These are phyloP conservation scores for Orbilia quercus DNA, from an alignment of 2,329 filamentous ascomycete species.

Conservation along the genomic window DNA sequence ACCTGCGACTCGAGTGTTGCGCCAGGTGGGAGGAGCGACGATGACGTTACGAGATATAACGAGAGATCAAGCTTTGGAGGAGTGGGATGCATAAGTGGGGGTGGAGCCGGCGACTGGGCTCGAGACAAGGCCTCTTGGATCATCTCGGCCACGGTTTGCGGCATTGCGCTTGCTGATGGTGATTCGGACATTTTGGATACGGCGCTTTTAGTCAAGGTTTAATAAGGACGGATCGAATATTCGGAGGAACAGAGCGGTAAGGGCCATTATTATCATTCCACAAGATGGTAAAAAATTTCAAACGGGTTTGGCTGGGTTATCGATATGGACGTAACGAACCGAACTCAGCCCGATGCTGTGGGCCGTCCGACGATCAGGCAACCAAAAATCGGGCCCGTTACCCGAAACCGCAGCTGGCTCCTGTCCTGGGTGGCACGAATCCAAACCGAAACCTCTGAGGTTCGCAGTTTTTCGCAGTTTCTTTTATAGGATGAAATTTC, in stretches of 20 bases:
- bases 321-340: no score
- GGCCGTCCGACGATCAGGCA: background rate
- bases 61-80: constrained; percentile 51
- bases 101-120: background rate
- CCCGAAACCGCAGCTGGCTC: no score
- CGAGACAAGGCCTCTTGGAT: background rate
- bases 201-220: constrained; percentile 1
- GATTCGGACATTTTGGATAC: constrained; percentile 27
- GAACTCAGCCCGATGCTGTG: no score
- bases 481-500: no score
- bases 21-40: constrained; percentile 56
- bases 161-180: background rate
- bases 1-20: constrained; percentile 58
- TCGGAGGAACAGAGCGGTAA: constrained; percentile 6
- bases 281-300: constrained; percentile 7
- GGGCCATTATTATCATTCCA: constrained; percentile 6
- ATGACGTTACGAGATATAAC: constrained; percentile 60
- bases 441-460: no score
- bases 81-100: constrained; percentile 6
- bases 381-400: background rate
- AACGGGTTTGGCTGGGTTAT: background rate
- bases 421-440: no score
- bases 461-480: no score
- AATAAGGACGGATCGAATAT: background rate
- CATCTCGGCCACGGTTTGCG: background rate